Evolutionary conservation across 805 yeast genomes (phyloP).

Genomic region (Yarrowia divulgata): DNA sequence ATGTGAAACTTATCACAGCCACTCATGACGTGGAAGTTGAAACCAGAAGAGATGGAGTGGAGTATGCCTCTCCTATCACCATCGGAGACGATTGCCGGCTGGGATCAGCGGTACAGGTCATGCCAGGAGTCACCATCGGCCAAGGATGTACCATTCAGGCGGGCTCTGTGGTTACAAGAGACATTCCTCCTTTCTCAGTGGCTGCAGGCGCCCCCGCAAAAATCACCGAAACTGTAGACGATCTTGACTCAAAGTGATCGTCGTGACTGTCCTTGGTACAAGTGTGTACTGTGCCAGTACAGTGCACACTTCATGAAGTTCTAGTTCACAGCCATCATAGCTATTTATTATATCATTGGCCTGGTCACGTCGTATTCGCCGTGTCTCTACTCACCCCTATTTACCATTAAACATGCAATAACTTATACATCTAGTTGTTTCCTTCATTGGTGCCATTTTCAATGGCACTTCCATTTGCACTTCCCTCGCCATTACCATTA

Average conservation of each 20-base stretch:
- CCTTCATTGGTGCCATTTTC: background rate
- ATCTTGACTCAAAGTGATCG: slow-evolving; percentile 2
- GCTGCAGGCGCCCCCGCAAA: slow-evolving; percentile 72
- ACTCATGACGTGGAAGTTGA: slow-evolving; percentile 66
- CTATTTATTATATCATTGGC: background rate
- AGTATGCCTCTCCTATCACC: slow-evolving; percentile 62
- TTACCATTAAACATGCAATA: slow-evolving; percentile 15
- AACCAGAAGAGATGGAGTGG: slow-evolving; percentile 56
- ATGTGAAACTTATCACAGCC: slow-evolving; percentile 65
- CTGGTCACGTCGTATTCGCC: too few species aligned
- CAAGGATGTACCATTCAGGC: slow-evolving; percentile 69
- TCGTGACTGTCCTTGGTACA: too few species aligned
- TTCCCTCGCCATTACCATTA: slow-evolving; percentile 8
- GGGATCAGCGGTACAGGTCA: slow-evolving; percentile 60
- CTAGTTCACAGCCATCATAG: too few species aligned
- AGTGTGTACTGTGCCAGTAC: too few species aligned
- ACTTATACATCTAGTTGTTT: slow-evolving; percentile 14
- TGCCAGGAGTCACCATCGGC: slow-evolving; percentile 74
- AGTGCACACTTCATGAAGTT: too few species aligned
- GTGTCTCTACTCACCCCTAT: too few species aligned
- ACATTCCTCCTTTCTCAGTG: slow-evolving; percentile 61
- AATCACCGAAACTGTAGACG: slow-evolving; percentile 45
- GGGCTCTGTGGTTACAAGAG: slow-evolving; percentile 67
- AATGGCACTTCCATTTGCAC: slow-evolving; percentile 3
- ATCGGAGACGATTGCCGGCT: slow-evolving; percentile 76